Percentiles rank a stretch among this genome's conserved stretches.
Evolutionary conservation across 1,139 yeast species (phyloP).

Genomic region (Meyerozyma athensensis): DNA sequence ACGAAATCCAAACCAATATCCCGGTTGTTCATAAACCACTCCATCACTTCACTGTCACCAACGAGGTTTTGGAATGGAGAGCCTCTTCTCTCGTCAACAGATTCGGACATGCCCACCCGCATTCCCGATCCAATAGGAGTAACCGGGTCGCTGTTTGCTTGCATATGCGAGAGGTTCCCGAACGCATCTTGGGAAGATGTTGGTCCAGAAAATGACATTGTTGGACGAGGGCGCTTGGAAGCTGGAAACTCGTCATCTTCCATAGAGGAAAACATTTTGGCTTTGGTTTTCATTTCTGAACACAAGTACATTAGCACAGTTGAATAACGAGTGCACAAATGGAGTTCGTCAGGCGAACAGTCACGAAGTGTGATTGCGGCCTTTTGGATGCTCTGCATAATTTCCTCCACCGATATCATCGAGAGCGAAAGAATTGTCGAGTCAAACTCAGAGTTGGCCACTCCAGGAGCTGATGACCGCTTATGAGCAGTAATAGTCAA

Average conservation of each 20-base stretch:
- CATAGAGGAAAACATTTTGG: conserved; percentile 13
- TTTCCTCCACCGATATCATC: conserved; percentile 66
- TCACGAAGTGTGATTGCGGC: conserved; percentile 75
- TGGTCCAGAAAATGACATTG: background rate
- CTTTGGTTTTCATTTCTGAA: conserved; percentile 59
- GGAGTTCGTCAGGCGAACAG: conserved; percentile 87
- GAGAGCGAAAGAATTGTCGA: conserved; percentile 56
- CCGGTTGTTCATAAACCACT: conserved; percentile 66
- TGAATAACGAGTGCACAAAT: conserved; percentile 76
- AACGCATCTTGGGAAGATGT: background rate
- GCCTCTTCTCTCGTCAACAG: conserved; percentile 1
- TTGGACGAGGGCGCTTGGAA: background rate
- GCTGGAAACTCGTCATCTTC: conserved; percentile 2
- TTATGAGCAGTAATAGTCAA: conserved; percentile 56
- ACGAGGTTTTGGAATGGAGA: conserved; percentile 9
- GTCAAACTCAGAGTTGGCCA: conserved; percentile 29
- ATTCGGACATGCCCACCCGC: background rate
- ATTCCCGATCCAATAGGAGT: background rate
- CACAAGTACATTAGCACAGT: conserved; percentile 75
- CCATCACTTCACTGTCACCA: conserved; percentile 58
- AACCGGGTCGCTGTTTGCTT: conserved; percentile 1
- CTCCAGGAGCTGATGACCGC: conserved; percentile 14
- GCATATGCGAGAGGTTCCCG: background rate
- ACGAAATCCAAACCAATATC: conserved; percentile 78
- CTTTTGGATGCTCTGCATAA: conserved; percentile 59